A percentile compares a stretch with the other conserved stretches of the same genome.
Conservation (phyloP, 2,329 filamentous ascomycete genomes). For the Ophiostoma sp. region DNA sequence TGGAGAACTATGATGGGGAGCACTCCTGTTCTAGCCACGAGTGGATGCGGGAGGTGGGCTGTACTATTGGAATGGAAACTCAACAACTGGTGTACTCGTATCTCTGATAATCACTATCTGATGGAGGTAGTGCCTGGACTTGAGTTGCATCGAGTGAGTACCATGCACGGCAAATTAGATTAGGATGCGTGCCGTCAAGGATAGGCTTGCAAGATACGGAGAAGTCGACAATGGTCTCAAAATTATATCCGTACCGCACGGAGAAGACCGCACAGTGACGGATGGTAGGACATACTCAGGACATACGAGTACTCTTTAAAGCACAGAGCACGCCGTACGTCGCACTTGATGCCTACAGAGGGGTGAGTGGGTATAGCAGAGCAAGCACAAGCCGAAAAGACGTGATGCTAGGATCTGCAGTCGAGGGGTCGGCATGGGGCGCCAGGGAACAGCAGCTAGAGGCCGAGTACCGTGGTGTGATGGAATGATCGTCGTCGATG, state of each 20-base stretch:
- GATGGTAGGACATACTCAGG: too few relatives aligned
- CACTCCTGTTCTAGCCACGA: neutral
- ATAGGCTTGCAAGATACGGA: neutral
- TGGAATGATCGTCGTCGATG: neutral
- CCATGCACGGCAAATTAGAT: neutral
- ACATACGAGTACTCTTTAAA: neutral
- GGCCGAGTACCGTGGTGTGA: neutral
- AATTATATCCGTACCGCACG: neutral
- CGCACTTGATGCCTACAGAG: neutral
- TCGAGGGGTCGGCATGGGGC: neutral
- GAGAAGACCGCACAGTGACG: neutral
- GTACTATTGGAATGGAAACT: neutral
- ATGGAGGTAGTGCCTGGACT: neutral
- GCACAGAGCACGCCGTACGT: neutral
- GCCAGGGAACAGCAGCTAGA: neutral
- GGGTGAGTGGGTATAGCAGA: neutral
- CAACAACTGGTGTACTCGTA: too few relatives aligned
- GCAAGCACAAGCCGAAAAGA: constrained; percentile 2
- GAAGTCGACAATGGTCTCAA: neutral
- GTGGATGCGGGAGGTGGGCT: neutral
- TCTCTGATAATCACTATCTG: too few relatives aligned
- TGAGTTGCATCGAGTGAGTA: neutral
- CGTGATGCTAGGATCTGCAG: constrained; percentile 7
- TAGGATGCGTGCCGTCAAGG: neutral
- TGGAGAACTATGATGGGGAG: neutral